These are phyloP conservation scores for Tinospora cordifolia DNA, from an alignment of 164 flowering plant genomes.

Conservation along the genomic window DNA sequence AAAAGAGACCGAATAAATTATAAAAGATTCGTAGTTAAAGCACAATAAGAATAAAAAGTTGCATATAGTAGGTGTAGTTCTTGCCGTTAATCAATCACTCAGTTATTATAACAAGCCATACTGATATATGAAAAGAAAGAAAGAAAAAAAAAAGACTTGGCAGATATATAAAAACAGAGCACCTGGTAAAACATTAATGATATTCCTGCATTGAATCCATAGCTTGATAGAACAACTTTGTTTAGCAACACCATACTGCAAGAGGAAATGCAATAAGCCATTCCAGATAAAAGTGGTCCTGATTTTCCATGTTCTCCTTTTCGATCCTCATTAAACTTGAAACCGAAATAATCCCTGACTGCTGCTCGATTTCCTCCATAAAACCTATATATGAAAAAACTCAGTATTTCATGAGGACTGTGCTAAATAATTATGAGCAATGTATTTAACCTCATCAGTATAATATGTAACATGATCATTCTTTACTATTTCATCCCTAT, in stretches of 20 bases:
- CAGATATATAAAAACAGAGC: background rate
- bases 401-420: background rate
- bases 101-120: background rate
- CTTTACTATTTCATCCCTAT: background rate
- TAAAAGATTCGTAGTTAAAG: background rate
- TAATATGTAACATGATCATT: background rate
- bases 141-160: background rate
- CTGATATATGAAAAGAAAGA: background rate
- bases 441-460: background rate
- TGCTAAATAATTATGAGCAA: background rate
- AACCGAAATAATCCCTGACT: slow-evolving; percentile 11
- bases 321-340: slow-evolving; percentile 22
- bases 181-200: slow-evolving; percentile 87
- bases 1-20: background rate
- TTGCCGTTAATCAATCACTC: background rate
- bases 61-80: background rate
- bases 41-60: background rate
- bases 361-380: slow-evolving; percentile 26
- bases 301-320: slow-evolving; percentile 38
- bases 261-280: slow-evolving; percentile 75
- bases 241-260: slow-evolving; percentile 84
- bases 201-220: slow-evolving; percentile 69
- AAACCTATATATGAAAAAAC: slow-evolving; percentile 21
- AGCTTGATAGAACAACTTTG: slow-evolving; percentile 63
- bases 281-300: slow-evolving; percentile 64